These are phyloP conservation scores for Globisporangium echinulatum DNA, from an alignment of 352 stramenopile species.

Conservation along the genomic window DNA sequence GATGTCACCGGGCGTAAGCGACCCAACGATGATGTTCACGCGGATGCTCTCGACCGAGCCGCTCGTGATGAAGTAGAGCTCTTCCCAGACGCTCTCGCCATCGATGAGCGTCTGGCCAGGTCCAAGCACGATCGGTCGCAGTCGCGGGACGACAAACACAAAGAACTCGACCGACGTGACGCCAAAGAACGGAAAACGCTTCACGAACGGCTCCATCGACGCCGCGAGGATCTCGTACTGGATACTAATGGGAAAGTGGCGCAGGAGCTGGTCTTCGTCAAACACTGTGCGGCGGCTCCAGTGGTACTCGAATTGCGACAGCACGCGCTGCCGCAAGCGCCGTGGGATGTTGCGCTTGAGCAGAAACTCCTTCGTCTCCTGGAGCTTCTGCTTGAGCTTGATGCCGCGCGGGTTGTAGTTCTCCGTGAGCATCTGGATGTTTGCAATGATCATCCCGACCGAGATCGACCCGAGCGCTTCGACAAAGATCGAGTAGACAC, in stretches of 20 bases:
- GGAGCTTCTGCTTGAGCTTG: conserved; percentile 64
- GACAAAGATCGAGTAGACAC: conserved; percentile 82
- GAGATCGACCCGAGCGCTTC: conserved; percentile 79
- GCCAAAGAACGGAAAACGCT: conserved; percentile 71
- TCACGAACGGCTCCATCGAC: conserved; percentile 73
- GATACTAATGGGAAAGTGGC: conserved; percentile 59
- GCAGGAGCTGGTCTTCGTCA: conserved; percentile 58
- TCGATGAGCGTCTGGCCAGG: conserved; percentile 59
- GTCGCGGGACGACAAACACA: conserved; percentile 47
- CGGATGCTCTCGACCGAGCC: conserved; percentile 55
- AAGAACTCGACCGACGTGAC: conserved; percentile 76
- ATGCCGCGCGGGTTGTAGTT: conserved; percentile 83
- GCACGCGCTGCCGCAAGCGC: conserved; percentile 53
- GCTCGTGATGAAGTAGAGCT: conserved; percentile 65
- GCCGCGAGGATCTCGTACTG: conserved; percentile 78
- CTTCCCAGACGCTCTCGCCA: conserved; percentile 74
- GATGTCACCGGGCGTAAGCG: conserved; percentile 56
- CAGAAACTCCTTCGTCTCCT: conserved; percentile 80
- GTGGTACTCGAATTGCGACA: conserved; percentile 81
- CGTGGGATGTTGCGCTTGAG: conserved; percentile 60
- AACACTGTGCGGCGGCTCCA: conserved; percentile 70
- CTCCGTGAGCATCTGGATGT: conserved; percentile 90
- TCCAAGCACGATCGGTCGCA: conserved; percentile 57
- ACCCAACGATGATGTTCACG: conserved; percentile 51
- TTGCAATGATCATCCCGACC: conserved; percentile 91